phyloP scores from a whole-genome alignment of 2,329 filamentous ascomycete species.

The Biscogniauxia marginata region DNA sequence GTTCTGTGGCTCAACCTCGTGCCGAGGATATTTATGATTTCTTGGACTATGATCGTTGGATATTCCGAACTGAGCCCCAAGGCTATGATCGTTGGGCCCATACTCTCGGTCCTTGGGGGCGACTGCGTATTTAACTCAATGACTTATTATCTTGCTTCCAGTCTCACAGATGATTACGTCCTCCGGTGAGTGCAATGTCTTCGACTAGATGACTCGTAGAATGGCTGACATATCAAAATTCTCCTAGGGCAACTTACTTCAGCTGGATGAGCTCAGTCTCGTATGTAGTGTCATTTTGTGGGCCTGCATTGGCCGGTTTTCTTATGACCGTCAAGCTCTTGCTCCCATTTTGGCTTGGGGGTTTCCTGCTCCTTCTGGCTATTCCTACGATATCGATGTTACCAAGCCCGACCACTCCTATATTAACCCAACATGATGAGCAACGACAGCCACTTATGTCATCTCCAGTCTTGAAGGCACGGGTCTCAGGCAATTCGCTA shows the following conservation, averaged over 20 bases:
- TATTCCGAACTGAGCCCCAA: slow-evolving; percentile 38
- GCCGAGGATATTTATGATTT: slow-evolving; percentile 40
- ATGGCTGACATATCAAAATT: slow-evolving; percentile 13
- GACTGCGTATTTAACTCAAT: slow-evolving; percentile 53
- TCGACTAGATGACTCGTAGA: background rate
- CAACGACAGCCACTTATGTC: slow-evolving; percentile 39
- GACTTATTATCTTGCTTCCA: slow-evolving; percentile 44
- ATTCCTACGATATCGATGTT: slow-evolving; percentile 33
- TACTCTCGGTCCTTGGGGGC: slow-evolving; percentile 46
- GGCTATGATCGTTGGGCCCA: slow-evolving; percentile 40
- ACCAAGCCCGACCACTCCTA: slow-evolving; percentile 15
- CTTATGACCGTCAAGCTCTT: slow-evolving; percentile 44
- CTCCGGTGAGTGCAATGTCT: slow-evolving; percentile 29
- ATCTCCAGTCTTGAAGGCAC: slow-evolving; percentile 39
- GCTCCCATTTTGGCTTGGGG: slow-evolving; percentile 45
- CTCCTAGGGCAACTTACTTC: slow-evolving; percentile 45
- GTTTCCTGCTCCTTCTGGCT: slow-evolving; percentile 35
- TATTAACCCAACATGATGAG: slow-evolving; percentile 27
- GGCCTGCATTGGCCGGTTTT: slow-evolving; percentile 45
- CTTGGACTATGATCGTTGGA: slow-evolving; percentile 41
- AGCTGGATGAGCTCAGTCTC: slow-evolving; percentile 50
- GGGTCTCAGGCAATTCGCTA: slow-evolving; percentile 19
- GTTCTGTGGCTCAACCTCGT: slow-evolving; percentile 45
- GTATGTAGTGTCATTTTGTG: slow-evolving; percentile 45
- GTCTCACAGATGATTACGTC: slow-evolving; percentile 43